phyloP scores from a whole-genome alignment of 1,284 basidiomycete species.

The Tylopilus orsonianus region DNA sequence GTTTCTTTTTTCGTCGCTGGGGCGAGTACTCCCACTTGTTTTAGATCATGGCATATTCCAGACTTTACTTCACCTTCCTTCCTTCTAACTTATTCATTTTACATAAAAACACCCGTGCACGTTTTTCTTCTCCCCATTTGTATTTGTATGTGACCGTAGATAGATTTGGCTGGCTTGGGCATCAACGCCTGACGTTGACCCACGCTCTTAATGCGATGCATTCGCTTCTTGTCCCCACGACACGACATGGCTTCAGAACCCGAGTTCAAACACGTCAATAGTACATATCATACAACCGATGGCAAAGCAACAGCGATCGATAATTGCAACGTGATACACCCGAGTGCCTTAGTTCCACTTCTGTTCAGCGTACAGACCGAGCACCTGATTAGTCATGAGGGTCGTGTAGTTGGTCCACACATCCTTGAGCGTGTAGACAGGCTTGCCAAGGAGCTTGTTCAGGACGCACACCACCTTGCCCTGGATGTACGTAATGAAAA shows the following conservation, averaged over 20 bases:
- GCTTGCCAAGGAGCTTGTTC: conserved; percentile 51
- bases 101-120: conserved; percentile 1
- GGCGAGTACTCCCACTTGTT: not conserved
- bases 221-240: no score
- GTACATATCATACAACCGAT: not conserved
- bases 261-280: no score
- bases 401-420: no score
- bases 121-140: not conserved
- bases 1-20: not conserved
- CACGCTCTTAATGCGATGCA: conserved; percentile 7
- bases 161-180: not conserved
- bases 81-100: conserved; percentile 20
- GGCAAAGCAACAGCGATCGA: not conserved
- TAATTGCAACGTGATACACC: not conserved
- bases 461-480: conserved; percentile 49
- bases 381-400: conserved; percentile 46
- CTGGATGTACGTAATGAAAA: conserved; percentile 70
- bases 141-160: conserved; percentile 1
- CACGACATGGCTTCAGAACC: no score
- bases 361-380: conserved; percentile 60
- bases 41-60: not conserved
- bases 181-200: not conserved
- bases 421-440: conserved; percentile 51
- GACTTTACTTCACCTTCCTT: no score
- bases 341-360: conserved; percentile 49